Conservation (phyloP, 2,329 filamentous ascomycete genomes). For the Ophiocordyceps polyrhachis-furcata region DNA sequence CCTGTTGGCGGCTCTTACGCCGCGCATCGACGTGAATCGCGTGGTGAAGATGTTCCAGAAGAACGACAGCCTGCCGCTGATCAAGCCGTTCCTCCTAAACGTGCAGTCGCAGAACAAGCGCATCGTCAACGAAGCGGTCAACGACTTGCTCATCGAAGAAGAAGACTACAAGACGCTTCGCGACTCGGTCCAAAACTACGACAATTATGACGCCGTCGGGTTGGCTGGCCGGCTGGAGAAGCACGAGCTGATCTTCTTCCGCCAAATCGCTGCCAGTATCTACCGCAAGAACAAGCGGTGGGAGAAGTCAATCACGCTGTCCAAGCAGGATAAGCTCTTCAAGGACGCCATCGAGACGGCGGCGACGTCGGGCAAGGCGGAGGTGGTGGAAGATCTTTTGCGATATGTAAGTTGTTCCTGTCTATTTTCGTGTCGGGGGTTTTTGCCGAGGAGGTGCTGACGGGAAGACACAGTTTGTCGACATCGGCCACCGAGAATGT, state of each 20-base stretch:
- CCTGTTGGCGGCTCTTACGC: conserved; percentile 74
- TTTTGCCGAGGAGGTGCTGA: neutral
- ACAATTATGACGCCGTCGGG: conserved; percentile 95
- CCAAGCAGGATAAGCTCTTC: conserved; percentile 98
- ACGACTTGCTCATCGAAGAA: conserved; percentile 93
- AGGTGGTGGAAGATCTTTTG: conserved; percentile 87
- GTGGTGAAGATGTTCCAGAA: conserved; percentile 99
- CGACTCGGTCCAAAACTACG: conserved; percentile 95
- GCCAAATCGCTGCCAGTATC: conserved; percentile 93
- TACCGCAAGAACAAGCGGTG: conserved; percentile 99
- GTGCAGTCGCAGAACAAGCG: conserved; percentile 97
- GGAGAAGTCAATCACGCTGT: conserved; percentile 96
- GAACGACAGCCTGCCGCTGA: conserved; percentile 91
- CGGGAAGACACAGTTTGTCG: conserved; percentile 55
- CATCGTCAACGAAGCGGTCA: conserved; percentile 93
- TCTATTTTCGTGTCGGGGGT: neutral
- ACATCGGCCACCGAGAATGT: conserved; percentile 97
- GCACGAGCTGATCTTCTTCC: conserved; percentile 97
- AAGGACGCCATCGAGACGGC: conserved; percentile 98
- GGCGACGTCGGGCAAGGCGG: conserved; percentile 73
- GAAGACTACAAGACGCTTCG: conserved; percentile 98
- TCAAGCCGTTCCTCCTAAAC: conserved; percentile 96
- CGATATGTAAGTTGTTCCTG: conserved; percentile 63
- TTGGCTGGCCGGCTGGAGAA: conserved; percentile 86
- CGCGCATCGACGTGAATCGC: conserved; percentile 91